Evolutionary conservation across 2,329 filamentous ascomycete genomes (phyloP).

Genomic region (Lachnellula subtilissima): DNA sequence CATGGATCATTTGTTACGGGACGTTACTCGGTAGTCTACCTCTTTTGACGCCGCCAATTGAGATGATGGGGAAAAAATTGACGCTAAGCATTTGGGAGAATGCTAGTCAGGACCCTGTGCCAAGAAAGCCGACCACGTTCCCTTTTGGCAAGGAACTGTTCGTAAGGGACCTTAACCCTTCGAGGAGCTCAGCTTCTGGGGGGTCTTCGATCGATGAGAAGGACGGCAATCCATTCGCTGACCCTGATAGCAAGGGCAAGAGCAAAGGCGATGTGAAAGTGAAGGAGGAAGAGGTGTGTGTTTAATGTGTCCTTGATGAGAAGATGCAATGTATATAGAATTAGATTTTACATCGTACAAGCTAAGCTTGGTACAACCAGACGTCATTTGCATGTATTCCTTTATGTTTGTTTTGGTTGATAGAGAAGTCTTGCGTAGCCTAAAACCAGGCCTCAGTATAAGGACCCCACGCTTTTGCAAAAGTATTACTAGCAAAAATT

Average conservation of each 20-base stretch:
- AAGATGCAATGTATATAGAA: too few species aligned
- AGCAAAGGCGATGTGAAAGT: neutral
- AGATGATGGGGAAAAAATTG: slow-evolving; percentile 12
- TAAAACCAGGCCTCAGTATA: too few species aligned
- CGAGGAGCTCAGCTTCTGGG: neutral
- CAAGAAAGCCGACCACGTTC: slow-evolving; percentile 1
- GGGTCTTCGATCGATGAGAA: neutral
- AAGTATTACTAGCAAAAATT: too few species aligned
- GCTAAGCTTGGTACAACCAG: too few species aligned
- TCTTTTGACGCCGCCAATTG: slow-evolving; percentile 19
- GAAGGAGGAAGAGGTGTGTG: neutral
- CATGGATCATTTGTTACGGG: slow-evolving; percentile 19
- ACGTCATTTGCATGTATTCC: too few species aligned
- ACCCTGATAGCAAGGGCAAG: neutral
- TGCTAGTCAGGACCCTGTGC: slow-evolving; percentile 1
- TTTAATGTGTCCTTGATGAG: neutral
- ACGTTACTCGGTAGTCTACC: slow-evolving; percentile 14
- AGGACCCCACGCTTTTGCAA: too few species aligned
- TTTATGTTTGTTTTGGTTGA: too few species aligned
- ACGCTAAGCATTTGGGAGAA: slow-evolving; percentile 5
- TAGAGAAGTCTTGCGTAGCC: too few species aligned
- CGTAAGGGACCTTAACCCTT: neutral
- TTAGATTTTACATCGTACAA: too few species aligned
- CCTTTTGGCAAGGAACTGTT: slow-evolving; percentile 3
- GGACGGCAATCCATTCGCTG: neutral